phyloP scores from a whole-genome alignment of 345 rosid genomes.

The Firmiana major region DNA sequence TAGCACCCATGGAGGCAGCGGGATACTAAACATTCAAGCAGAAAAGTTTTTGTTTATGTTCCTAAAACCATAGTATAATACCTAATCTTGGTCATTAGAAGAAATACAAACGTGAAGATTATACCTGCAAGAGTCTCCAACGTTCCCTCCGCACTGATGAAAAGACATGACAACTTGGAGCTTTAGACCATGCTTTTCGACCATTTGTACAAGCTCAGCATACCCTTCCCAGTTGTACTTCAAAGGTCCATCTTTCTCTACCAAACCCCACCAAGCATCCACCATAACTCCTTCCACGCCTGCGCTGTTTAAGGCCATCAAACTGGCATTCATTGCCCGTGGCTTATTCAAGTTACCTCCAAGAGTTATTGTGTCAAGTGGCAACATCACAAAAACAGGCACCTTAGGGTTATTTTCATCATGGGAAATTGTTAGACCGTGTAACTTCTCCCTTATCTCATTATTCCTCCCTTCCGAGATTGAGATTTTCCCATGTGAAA shows the following conservation, averaged over 20 bases:
- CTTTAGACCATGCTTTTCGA: constrained; percentile 76
- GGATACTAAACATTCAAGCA: constrained; percentile 52
- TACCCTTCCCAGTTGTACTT: constrained; percentile 97
- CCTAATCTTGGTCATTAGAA: too few relatives aligned
- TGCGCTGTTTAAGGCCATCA: constrained; percentile 91
- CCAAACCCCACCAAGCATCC: constrained; percentile 99
- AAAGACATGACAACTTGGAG: constrained; percentile 95
- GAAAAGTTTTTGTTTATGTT: background rate
- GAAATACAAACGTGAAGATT: background rate
- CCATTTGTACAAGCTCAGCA: constrained; percentile 84
- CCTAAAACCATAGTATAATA: background rate
- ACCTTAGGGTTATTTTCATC: constrained; percentile 42
- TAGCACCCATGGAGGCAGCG: constrained; percentile 95
- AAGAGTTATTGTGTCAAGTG: constrained; percentile 68
- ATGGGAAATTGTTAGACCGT: constrained; percentile 44
- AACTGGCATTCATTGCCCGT: constrained; percentile 79
- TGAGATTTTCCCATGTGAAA: constrained; percentile 33
- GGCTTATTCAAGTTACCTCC: constrained; percentile 79
- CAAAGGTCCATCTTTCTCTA: constrained; percentile 91
- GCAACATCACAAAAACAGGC: constrained; percentile 90
- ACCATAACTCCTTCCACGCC: constrained; percentile 98
- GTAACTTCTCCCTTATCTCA: constrained; percentile 48
- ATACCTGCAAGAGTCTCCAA: constrained; percentile 98
- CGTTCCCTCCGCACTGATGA: constrained; percentile 99
- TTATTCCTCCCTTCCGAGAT: constrained; percentile 24